Percentiles rank a stretch among this genome's conserved stretches.
Conservation (phyloP, 331 rosid genomes). For the Cydonia oblonga region DNA sequence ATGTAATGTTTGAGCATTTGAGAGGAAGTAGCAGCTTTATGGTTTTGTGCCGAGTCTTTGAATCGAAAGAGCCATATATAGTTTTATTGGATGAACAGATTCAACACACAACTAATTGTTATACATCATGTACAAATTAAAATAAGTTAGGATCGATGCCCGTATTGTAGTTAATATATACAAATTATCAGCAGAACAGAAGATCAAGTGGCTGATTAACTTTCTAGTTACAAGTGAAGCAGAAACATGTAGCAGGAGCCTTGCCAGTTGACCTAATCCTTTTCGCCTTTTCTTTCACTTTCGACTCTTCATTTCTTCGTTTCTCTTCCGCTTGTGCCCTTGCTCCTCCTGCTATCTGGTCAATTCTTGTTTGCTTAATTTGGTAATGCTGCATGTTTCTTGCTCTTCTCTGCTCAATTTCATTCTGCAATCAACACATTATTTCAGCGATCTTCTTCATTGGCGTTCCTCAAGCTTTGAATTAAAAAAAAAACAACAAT, state of each 20-base stretch:
- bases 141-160: not conserved
- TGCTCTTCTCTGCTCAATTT: slow-evolving; percentile 36
- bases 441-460: not conserved
- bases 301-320: slow-evolving; percentile 34
- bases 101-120: not conserved
- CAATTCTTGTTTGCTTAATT: slow-evolving; percentile 40
- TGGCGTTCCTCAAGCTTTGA: not conserved
- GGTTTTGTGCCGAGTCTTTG: not conserved
- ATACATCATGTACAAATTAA: not conserved
- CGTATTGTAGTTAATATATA: not conserved
- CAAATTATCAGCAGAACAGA: not conserved
- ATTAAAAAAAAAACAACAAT: not conserved
- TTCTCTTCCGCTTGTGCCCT: slow-evolving; percentile 40
- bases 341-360: slow-evolving; percentile 45
- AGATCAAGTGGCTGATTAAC: not conserved
- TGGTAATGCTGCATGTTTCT: slow-evolving; percentile 24
- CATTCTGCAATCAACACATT: slow-evolving; percentile 24
- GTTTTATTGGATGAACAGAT: not conserved
- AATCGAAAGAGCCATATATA: not conserved
- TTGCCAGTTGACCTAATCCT: slow-evolving; percentile 32
- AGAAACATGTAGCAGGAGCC: slow-evolving; percentile 40
- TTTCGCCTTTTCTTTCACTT: slow-evolving; percentile 32
- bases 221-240: slow-evolving; percentile 35
- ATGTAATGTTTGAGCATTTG: no score
- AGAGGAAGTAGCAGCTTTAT: not conserved